Base-by-base conservation (phyloP, 805 yeast species). In the Candida michaelii region DNA sequence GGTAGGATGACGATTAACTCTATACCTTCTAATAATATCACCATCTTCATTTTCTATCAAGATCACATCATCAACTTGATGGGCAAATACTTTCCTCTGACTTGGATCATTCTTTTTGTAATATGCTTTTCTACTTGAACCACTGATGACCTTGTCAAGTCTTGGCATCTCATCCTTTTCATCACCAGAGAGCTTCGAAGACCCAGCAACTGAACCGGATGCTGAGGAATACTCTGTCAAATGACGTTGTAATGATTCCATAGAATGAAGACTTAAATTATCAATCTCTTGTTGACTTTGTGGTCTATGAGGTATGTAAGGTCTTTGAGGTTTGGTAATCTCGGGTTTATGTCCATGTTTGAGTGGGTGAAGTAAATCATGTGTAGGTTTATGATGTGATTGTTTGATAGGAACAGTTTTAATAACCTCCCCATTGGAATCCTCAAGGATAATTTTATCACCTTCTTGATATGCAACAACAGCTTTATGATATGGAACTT, bases 31-130 rank as follows among this genome's bases (percentile, higher is more conserved):
- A 35, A 93, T 70, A 43, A 93, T 79, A 53, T 91, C 98, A 49
- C 98, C 99, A 10, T 90, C 96, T 34, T 79, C 87, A 55, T 89
- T 86, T 62, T 91, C 99, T 44, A 93, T 83, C 45, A 89, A 74
- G 42, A 93, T 77, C 45, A 81, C 72, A 54, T 88, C 82, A 56
- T 83, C 93, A 30, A 87, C 72, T 61, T 84, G 85, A 62, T 82
- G 91, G 1, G 97, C 98, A 62, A 68, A 79, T 52, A 67, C 81
- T 58, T 65, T 63, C 16, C 56, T 67, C 51, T 54, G 64, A 27
- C 48, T 51, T 2, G 64, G 62, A 44, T 62, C 67, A 23, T 47
- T 45, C 47, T 63, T 67, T 25, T 51, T 59, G 45, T 63, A 60
- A 27, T 52, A 60, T 1, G 66, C 59, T 37, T 47, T 54, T 42